Percentiles rank a stretch among this genome's conserved stretches.
These are phyloP conservation scores for Eremothecium sinecaudum DNA, from an alignment of 1,139 yeast species.

Conservation along the genomic window DNA sequence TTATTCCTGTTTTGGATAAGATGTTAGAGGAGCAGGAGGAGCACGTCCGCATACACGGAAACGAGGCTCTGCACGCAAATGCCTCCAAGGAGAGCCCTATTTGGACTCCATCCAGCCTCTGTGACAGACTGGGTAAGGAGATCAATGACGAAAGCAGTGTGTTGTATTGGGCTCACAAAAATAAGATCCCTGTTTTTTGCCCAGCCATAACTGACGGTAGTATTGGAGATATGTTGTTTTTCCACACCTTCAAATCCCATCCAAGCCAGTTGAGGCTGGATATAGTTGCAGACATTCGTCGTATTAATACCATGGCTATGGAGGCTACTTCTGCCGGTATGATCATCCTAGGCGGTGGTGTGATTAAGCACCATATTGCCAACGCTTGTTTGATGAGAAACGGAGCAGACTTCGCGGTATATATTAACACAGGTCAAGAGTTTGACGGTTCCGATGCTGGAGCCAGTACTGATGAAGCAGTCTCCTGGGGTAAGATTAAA, in stretches of 20 bases:
- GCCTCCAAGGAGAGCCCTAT: slow-evolving; percentile 41
- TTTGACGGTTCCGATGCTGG: slow-evolving; percentile 99
- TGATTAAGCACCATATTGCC: slow-evolving; percentile 92
- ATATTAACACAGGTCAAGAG: slow-evolving; percentile 95
- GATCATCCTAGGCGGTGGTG: slow-evolving; percentile 93
- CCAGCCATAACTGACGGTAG: slow-evolving; percentile 98
- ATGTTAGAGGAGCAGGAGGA: slow-evolving; percentile 84
- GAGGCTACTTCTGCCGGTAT: slow-evolving; percentile 93
- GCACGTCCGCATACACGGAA: slow-evolving; percentile 42
- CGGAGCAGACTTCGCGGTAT: slow-evolving; percentile 97
- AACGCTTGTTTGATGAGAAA: slow-evolving; percentile 98
- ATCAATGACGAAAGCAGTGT: slow-evolving; percentile 92
- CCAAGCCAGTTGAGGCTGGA: slow-evolving; percentile 85
- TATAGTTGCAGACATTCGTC: slow-evolving; percentile 86
- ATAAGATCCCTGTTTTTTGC: slow-evolving; percentile 89
- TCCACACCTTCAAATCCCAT: slow-evolving; percentile 92
- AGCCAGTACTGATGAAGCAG: slow-evolving; percentile 98
- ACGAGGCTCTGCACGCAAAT: slow-evolving; percentile 44
- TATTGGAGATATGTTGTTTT: slow-evolving; percentile 95
- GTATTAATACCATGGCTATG: slow-evolving; percentile 87
- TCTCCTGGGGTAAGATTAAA: slow-evolving; percentile 97
- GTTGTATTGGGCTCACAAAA: slow-evolving; percentile 95
- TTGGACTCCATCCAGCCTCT: slow-evolving; percentile 92
- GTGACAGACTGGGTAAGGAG: slow-evolving; percentile 89
- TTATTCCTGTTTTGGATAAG: slow-evolving; percentile 80